Evolutionary conservation across 2,329 filamentous ascomycete genomes (phyloP), one percentile per base, ranked within the genome.

Genomic region (Xylariaceae sp.): DNA sequence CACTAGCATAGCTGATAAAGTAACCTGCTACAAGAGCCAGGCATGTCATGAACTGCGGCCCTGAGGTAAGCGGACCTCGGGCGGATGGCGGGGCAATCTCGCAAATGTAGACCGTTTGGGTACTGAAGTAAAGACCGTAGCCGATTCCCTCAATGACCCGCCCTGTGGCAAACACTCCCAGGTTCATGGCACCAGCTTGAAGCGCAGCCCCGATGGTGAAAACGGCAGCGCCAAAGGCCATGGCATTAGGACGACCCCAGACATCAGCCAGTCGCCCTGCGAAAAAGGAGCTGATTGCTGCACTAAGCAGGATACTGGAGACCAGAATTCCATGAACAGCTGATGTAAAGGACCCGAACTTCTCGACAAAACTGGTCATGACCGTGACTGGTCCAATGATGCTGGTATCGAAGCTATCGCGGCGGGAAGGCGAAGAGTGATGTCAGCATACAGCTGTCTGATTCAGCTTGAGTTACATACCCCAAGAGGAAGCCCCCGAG

Each of bases 1-100:
- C 66, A 7, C 75, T 76, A 11, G 77, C 80, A 50, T 84, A 83
- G 54, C 77, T 82, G 6, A 71, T 74, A 55, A 84, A 83, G 56
- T 77, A 84, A 0, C 80, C 81, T 0, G 67, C 50, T 2, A 75
- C 72, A 0, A 83, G 56, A 0, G 77, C 79, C 2, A 70, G 42
- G 0, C 72, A 73, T 25, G 74, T 76, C 2, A 74, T 50, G n/a
- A 82, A 65, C 51, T 82, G 78, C 1, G 77, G 74, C 1, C 73
- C 58, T 0, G 77, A 73, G 0, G 75, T 73, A 46, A 83, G 63
- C 3, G 70, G 64, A 2, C 78, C 79, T 20, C 80, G 67, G 12
- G 68, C 60, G 1, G 66, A 64, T 0, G 73, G 67, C 0, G 80
- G 79, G 0, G 77, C 74, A 29, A 83, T 80, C 55, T 84, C 80